A percentile compares a stretch with the other conserved stretches of the same genome.
Evolutionary conservation across 352 stramenopile genomes (phyloP).

Genomic region (Chrysophaeum taylorii): DNA sequence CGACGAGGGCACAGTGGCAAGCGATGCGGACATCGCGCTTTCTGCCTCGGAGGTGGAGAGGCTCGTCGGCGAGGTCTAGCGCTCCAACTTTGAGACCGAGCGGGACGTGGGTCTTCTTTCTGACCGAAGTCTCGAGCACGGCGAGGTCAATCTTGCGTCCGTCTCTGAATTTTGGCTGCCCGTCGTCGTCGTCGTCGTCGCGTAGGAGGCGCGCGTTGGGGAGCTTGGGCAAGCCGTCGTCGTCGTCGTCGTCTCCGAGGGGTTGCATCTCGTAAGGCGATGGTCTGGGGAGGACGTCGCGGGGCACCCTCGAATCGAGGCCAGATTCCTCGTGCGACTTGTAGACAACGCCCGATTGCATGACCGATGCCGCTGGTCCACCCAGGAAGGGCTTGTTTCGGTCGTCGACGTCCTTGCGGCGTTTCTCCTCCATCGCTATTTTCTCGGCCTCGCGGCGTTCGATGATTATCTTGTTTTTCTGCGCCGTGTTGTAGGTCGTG

Average conservation of each 20-base stretch:
- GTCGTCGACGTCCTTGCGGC: neutral
- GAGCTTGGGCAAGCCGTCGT: too few relatives aligned
- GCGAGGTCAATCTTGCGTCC: neutral
- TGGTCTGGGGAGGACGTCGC: neutral
- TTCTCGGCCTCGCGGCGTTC: neutral
- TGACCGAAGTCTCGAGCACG: too few relatives aligned
- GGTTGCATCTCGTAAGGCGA: neutral
- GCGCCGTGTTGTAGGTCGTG: constrained; percentile 4
- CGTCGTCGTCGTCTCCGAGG: neutral
- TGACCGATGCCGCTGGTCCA: neutral
- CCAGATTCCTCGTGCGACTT: neutral
- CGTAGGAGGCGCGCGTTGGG: too few relatives aligned
- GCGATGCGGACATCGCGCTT: too few relatives aligned
- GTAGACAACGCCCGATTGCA: neutral
- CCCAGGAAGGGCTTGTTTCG: too few relatives aligned
- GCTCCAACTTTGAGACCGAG: neutral
- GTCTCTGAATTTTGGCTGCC: neutral
- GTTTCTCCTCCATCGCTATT: neutral
- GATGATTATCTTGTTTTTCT: constrained; percentile 13
- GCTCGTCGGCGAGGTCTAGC: neutral
- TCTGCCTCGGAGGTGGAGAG: too few relatives aligned
- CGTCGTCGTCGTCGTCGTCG: neutral
- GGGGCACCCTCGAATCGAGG: neutral
- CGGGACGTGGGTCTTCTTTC: neutral
- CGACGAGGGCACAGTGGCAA: neutral